Evolutionary conservation across 2,329 filamentous ascomycete genomes (phyloP).

Genomic region (Aspergillus sp.): DNA sequence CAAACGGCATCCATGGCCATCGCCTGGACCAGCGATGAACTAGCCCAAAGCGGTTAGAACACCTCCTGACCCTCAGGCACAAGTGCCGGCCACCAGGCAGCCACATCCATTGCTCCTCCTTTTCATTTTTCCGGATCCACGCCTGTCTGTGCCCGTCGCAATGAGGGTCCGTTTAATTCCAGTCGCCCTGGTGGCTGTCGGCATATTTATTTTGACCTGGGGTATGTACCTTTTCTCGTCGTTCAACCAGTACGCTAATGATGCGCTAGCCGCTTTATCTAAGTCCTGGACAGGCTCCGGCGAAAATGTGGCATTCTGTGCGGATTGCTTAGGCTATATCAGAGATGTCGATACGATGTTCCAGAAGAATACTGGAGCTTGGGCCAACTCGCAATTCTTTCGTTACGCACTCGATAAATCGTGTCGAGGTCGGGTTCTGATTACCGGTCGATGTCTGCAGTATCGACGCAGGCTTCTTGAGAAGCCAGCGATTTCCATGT

Average conservation of each 20-base stretch:
- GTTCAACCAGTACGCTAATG: neutral
- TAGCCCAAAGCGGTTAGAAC: neutral
- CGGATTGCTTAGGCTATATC: constrained; percentile 20
- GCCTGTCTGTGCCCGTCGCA: neutral
- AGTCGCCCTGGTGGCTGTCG: neutral
- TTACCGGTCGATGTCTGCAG: constrained; percentile 13
- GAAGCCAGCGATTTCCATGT: constrained; percentile 13
- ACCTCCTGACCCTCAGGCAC: neutral
- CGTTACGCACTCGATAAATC: constrained; percentile 17
- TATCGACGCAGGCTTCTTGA: constrained; percentile 17
- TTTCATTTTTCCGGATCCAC: neutral
- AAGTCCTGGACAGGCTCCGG: neutral
- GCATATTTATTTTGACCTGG: neutral
- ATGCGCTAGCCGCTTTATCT: neutral
- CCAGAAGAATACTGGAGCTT: neutral
- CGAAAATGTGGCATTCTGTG: constrained; percentile 13
- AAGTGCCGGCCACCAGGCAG: too few relatives aligned
- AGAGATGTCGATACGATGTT: constrained; percentile 15
- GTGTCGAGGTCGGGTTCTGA: constrained; percentile 15
- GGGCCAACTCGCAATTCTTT: constrained; percentile 18
- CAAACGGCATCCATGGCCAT: too few relatives aligned
- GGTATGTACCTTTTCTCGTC: neutral
- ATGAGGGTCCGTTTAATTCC: neutral
- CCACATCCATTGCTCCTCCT: neutral
- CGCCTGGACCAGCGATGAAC: neutral